These are phyloP conservation scores for Suillus brevipes DNA, from an alignment of 768 basidiomycete species.

Conservation along the genomic window DNA sequence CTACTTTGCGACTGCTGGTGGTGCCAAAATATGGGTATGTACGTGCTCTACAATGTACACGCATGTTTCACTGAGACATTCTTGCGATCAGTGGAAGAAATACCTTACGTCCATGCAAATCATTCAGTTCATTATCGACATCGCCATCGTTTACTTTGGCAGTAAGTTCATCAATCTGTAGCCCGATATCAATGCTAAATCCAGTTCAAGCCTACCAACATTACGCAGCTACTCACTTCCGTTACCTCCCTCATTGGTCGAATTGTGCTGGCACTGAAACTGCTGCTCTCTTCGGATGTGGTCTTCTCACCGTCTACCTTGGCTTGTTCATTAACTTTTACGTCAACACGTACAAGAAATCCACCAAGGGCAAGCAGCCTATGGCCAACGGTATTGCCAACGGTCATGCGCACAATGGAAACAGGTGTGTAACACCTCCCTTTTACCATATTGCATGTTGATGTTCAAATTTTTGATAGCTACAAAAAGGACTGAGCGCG, in stretches of 20 bases:
- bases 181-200: slow-evolving; percentile 9
- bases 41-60: not conserved
- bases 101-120: slow-evolving; percentile 98
- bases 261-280: slow-evolving; percentile 88
- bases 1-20: slow-evolving; percentile 97
- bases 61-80: slow-evolving; percentile 8
- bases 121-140: slow-evolving; percentile 90
- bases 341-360: slow-evolving; percentile 79
- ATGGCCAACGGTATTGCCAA: slow-evolving; percentile 42
- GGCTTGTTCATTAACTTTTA: slow-evolving; percentile 96
- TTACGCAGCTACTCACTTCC: slow-evolving; percentile 66
- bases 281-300: slow-evolving; percentile 89
- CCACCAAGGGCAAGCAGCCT: slow-evolving; percentile 37
- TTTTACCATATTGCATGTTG: not conserved
- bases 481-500: slow-evolving; percentile 35
- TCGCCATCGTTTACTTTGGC: slow-evolving; percentile 90
- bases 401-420: slow-evolving; percentile 40
- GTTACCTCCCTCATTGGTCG: slow-evolving; percentile 63
- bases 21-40: slow-evolving; percentile 92
- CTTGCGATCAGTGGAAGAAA: slow-evolving; percentile 85
- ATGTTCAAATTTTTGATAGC: slow-evolving; percentile 20
- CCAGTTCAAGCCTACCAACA: slow-evolving; percentile 68
- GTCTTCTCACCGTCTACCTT: slow-evolving; percentile 85
- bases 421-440: slow-evolving; percentile 25
- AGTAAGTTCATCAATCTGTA: slow-evolving; percentile 54